Evolutionary conservation across 202 grass and related monocot species (phyloP), one percentile per base, ranked within the genome.

Genomic region (Carex sylvatica): DNA sequence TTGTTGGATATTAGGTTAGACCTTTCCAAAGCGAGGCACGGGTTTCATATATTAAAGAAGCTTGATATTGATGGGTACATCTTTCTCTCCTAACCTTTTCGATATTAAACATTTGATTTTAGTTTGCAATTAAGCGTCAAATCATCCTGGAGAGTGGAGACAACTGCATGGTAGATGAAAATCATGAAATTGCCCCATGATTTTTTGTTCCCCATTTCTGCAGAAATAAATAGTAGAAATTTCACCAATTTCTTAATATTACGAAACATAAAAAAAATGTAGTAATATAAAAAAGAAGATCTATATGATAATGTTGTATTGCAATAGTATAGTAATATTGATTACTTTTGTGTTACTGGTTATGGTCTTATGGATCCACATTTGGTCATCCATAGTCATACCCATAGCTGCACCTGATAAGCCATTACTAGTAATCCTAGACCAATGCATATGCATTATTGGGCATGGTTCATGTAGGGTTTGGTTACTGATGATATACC

Each of bases 11-110:
- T 92, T 88, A 93, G 88, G 74, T 59, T 73, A 68, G 86, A 95
- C 53, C 81, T 98, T 14, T 90, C 88, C 51, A 93, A 87, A 86
- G 89, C 89, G 76, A 93, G 84, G 74, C 96, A 99, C 23, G 96
- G 92, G 2, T 88, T 91, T 83, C 89, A 99, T 87, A 84, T 99
- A 80, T 86, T 95, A 80, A 99, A 83, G 73, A 99, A 99, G 81
- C 86, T 99, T 80, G 93, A 99, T 91, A 86, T 99, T 69, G 96
- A 95, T 76, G 92, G 89, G 96, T 93, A 82, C 78, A 61, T 65
- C 40, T 31, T 59, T 54, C 11, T 88, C 23, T 20, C 15, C 62
- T 79, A 7, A 77, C 11, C 2, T 46, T 61, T 80, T 26, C 6
- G 35, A 38, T 36, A 55, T 75, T 30, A 18, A 75, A 55, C 26